Evolutionary conservation across 305 asterid species (phyloP).

Genomic region (Solanum hybrid): DNA sequence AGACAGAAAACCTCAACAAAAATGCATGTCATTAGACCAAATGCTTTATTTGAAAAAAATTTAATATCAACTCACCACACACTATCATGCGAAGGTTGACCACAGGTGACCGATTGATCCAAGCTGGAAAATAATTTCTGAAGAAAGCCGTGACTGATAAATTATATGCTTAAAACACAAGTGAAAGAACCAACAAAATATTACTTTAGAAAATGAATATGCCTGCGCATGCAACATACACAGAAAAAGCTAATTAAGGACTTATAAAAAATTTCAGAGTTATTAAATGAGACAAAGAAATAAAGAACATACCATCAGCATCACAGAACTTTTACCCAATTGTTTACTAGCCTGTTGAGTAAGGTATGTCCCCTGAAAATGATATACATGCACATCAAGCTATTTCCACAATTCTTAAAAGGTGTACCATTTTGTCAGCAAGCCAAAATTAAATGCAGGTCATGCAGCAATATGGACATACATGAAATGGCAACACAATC

Average conservation of each 20-base stretch:
- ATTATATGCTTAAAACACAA: conserved; percentile 3
- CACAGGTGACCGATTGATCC: conserved; percentile 71
- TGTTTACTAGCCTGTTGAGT: conserved; percentile 33
- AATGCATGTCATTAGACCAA: neutral
- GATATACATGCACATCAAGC: neutral
- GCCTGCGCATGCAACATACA: neutral
- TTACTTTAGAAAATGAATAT: neutral
- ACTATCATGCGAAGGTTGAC: conserved; percentile 51
- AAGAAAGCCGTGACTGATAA: conserved; percentile 9
- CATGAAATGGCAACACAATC: conserved; percentile 75
- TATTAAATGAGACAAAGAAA: neutral
- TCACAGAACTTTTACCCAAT: conserved; percentile 30
- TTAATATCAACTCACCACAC: conserved; percentile 59
- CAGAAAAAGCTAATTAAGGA: neutral
- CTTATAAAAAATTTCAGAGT: neutral
- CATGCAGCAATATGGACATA: conserved; percentile 22
- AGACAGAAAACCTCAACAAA: neutral
- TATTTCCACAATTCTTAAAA: neutral
- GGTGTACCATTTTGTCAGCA: neutral
- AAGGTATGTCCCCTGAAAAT: conserved; percentile 67
- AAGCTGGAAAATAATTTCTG: conserved; percentile 74
- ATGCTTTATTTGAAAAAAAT: neutral
- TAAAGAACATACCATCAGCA: conserved; percentile 63
- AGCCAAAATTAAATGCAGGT: neutral
- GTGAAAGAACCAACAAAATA: neutral